Evolutionary conservation across 441 rosid genomes (phyloP), one percentile per base, ranked within the genome.

Genomic region (Erodium moschatum): DNA sequence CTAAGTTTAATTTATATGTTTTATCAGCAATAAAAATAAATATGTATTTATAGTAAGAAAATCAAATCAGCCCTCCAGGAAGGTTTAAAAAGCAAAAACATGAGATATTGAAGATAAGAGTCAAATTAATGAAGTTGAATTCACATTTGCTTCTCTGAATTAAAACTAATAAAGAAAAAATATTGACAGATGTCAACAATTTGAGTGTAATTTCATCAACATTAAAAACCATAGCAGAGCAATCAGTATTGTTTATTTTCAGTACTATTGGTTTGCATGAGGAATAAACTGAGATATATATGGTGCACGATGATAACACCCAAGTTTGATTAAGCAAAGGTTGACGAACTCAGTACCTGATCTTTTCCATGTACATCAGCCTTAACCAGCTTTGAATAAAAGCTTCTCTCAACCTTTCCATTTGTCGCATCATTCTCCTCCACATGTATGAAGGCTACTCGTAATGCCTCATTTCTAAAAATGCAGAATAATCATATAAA

Each of bases 311-410:
- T 29, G 50, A 24, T 29, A 12, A 27, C n/a, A 63, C 66, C 18
- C 13, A 27, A 63, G 40, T 29, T 24, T 60, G n/a, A 15, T 63
- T 29, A 11, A 72, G 60, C 18, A 24, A 68, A 33, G 4, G 12
- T 63, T 73, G 44, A 42, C 54, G 12, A 65, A 46, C 13, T 33
- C 60, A 29, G 33, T 76, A 94, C 99, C 99, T 90, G 87, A 75
- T 95, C 99, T 84, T 95, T 95, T 64, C 99, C 99, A 79, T 77
- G 88, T 78, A 89, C 83, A 78, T 92, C 99, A 58, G 88, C 99
- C 78, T 95, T 95, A 80, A 95, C 99, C 70, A 95, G 93, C 79
- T 95, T 95, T n/a, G 99, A 95, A 78, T 81, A 90, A 74, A 81
- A 95, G 67, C 88, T 92, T 29, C 79, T 90, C 18, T 87, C 88